Evolutionary conservation across 78 protist genomes (phyloP).

Genomic region (Paratrimastix pyriformis): DNA sequence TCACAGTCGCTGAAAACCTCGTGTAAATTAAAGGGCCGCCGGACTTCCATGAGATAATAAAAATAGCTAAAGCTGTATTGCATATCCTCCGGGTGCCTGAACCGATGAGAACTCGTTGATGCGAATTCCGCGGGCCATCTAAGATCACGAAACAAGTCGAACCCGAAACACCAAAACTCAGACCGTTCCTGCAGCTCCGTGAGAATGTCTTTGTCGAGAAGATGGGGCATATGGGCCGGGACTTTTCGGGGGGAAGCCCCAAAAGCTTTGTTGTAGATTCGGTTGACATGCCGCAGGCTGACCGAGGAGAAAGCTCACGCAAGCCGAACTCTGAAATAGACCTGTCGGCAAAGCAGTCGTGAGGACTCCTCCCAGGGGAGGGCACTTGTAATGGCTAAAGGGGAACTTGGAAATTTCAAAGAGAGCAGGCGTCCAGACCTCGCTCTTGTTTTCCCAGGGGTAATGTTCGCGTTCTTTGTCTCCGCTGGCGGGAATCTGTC

Average conservation of each 20-base stretch:
- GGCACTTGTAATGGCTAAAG: no score
- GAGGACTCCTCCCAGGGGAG: no score
- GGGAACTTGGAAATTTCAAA: no score
- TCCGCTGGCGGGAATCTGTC: no score
- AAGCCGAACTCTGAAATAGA: no score
- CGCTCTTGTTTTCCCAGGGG: no score
- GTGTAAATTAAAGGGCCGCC: background rate
- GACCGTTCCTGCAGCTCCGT: constrained; percentile 49
- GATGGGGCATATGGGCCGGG: constrained; percentile 90
- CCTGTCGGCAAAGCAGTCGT: no score
- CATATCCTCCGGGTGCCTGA: constrained; percentile 66
- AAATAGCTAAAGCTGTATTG: constrained; percentile 80
- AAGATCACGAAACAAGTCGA: background rate
- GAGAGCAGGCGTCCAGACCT: no score
- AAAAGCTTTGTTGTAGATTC: constrained; percentile 45
- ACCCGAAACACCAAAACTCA: background rate
- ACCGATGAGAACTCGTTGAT: constrained; percentile 59
- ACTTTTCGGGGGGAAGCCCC: constrained; percentile 66
- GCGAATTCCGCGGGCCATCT: constrained; percentile 66
- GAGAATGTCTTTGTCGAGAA: constrained; percentile 66
- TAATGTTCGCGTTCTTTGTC: no score
- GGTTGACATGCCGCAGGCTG: constrained; percentile 58
- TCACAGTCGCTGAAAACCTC: constrained; percentile 25
- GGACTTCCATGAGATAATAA: constrained; percentile 59
- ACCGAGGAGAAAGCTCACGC: no score